Conservation (phyloP, 2,329 filamentous ascomycete species). For the Metarhizium robertsii region DNA sequence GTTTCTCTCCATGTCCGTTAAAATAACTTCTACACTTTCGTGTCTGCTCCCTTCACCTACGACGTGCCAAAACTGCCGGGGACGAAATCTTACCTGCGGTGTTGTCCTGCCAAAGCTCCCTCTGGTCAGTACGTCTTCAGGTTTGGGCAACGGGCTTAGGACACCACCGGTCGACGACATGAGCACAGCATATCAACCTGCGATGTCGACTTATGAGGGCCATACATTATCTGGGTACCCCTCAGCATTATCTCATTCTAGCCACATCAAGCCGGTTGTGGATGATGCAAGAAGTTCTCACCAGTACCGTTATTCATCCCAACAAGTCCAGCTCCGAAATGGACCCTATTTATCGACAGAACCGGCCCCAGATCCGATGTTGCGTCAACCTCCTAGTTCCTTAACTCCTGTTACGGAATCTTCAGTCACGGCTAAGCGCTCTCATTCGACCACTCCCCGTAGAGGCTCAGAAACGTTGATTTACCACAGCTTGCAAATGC, state of each 20-base stretch:
- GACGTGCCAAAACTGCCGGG: slow-evolving; percentile 11
- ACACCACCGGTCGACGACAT: slow-evolving; percentile 44
- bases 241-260: slow-evolving; percentile 22
- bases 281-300: slow-evolving; percentile 24
- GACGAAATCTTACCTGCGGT: slow-evolving; percentile 10
- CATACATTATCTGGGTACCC: slow-evolving; percentile 34
- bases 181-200: slow-evolving; percentile 42
- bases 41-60: slow-evolving; percentile 13
- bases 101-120: slow-evolving; percentile 15
- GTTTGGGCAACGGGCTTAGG: slow-evolving; percentile 30
- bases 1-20: slow-evolving; percentile 19
- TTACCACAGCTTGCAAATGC: slow-evolving; percentile 59
- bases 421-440: slow-evolving; percentile 16
- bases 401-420: slow-evolving; percentile 28
- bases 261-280: slow-evolving; percentile 20
- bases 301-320: slow-evolving; percentile 21
- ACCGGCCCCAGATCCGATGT: slow-evolving; percentile 10
- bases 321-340: slow-evolving; percentile 12
- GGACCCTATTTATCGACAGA: slow-evolving; percentile 1
- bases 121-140: slow-evolving; percentile 11
- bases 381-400: slow-evolving; percentile 24
- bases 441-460: slow-evolving; percentile 23
- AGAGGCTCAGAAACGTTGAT: slow-evolving; percentile 38
- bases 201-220: slow-evolving; percentile 36
- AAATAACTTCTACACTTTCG: slow-evolving; percentile 12